These are phyloP conservation scores for Arxiozyma slooffiae DNA, from an alignment of 1,139 yeast genomes.

Conservation along the genomic window DNA sequence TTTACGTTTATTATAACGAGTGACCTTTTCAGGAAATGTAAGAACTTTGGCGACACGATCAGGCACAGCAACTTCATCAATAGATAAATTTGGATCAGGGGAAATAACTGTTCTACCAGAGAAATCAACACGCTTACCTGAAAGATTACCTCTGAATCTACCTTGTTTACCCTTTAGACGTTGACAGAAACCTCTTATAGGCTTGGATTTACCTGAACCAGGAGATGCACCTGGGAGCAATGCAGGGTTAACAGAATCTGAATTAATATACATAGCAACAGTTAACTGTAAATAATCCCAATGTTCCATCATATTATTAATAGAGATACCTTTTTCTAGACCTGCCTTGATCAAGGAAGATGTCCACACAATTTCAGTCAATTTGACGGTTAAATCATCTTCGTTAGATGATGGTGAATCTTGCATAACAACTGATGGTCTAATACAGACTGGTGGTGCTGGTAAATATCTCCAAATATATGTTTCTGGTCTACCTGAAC, in stretches of 20 bases:
- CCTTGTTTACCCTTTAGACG: conserved; percentile 98
- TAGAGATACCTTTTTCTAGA: conserved; percentile 85
- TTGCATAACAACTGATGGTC: conserved; percentile 94
- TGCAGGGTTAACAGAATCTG: conserved; percentile 86
- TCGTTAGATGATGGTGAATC: conserved; percentile 84
- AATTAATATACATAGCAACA: conserved; percentile 94
- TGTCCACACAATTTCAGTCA: conserved; percentile 95
- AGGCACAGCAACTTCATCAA: conserved; percentile 98
- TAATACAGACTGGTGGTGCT: conserved; percentile 97
- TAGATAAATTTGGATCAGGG: conserved; percentile 91
- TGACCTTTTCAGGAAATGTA: conserved; percentile 92
- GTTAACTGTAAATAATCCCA: conserved; percentile 96
- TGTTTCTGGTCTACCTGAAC: conserved; percentile 92
- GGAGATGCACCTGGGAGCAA: conserved; percentile 53
- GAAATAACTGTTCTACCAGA: conserved; percentile 98
- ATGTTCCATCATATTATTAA: conserved; percentile 91
- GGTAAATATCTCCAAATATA: conserved; percentile 96
- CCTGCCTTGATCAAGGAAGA: conserved; percentile 89
- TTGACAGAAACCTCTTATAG: conserved; percentile 94
- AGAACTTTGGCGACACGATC: conserved; percentile 91
- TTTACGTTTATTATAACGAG: conserved; percentile 74
- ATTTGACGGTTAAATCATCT: conserved; percentile 91
- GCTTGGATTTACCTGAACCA: conserved; percentile 58
- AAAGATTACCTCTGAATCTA: conserved; percentile 92
- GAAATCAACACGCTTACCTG: conserved; percentile 98